Base-by-base conservation (phyloP, 2,329 filamentous ascomycete genomes). In the Ophiobolus disseminans region DNA sequence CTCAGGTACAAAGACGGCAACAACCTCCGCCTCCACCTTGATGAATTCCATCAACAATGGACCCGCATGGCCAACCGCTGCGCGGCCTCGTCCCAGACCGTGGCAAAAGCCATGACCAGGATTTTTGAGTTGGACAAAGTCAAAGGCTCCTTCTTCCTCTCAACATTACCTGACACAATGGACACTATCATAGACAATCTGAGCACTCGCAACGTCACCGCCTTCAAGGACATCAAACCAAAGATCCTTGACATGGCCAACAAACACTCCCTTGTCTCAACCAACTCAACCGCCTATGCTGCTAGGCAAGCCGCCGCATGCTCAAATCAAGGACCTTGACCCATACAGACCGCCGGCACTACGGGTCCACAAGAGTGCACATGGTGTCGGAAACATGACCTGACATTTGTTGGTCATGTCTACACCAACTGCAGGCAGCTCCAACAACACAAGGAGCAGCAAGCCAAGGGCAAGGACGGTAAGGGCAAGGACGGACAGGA, bases 71-170 rank as follows among this genome's bases (percentile, higher is more conserved):
- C 40, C 3, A 40, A 40, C 11, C 47, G 47, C 21, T 45, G 35
- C 34, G 22, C 28, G 11, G 10, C 32, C 3, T 48, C 32, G 6
- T 21, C 32, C 4, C 34, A 48, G 21, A 25, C 32, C 31, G 36
- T 53, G 5, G 42, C 50, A 13, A 47, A 23, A 19, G 41, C 50
- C 2, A 50, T 50, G 34, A 49, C 26, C 14, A 14, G 23, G 3
- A 46, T 55, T 17, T 55, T 55, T 36, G 32, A 45, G n/a, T 44
- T 25, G 4, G 40, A 55, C 36, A 30, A 55, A 17, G 43, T 51
- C n/a, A 55, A 55, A 31, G 47, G 43, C n/a, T 50, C 25, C 2
- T 54, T 54, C 44, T 55, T 55, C 36, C 40, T 55, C 16, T 28
- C 43, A n/a, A 55, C 48, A 5, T 21, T 55, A n/a, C 47, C 35